phyloP scores from a whole-genome alignment of 2,329 filamentous ascomycete species.

The Daldinia eschscholtzii region DNA sequence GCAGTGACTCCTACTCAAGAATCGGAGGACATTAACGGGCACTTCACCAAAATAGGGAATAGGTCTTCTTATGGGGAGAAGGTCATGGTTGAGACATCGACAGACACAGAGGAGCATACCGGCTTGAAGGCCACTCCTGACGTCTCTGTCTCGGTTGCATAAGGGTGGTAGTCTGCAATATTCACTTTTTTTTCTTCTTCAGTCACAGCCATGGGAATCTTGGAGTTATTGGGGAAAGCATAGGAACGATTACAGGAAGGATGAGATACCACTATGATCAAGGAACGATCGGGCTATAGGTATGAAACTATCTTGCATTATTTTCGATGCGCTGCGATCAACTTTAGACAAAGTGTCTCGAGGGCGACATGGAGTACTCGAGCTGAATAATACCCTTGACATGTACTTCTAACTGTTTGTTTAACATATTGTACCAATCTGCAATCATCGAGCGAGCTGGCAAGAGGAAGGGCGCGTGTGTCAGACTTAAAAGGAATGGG shows the following conservation, averaged over 20 bases:
- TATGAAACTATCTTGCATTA: constrained; percentile 35
- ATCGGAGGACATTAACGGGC: constrained; percentile 12
- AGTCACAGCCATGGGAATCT: constrained; percentile 44
- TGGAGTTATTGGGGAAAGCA: constrained; percentile 43
- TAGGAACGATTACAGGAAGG: constrained; percentile 35
- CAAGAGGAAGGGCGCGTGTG: constrained; percentile 7
- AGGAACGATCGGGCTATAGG: constrained; percentile 44
- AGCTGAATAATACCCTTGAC: constrained; percentile 49
- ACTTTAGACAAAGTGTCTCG: constrained; percentile 36
- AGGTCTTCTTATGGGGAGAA: constrained; percentile 36
- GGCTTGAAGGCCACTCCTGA: constrained; percentile 34
- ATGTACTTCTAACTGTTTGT: constrained; percentile 46
- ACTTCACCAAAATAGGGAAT: constrained; percentile 31
- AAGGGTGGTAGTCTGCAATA: constrained; percentile 11
- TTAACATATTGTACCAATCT: constrained; percentile 49
- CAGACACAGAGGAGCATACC: constrained; percentile 32
- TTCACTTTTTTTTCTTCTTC: constrained; percentile 32
- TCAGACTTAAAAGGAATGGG: constrained; percentile 10
- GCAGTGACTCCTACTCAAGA: constrained; percentile 26
- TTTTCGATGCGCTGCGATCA: constrained; percentile 32
- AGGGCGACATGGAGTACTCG: constrained; percentile 26
- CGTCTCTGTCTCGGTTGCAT: constrained; percentile 44
- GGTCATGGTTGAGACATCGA: constrained; percentile 13
- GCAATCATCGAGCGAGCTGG: constrained; percentile 25
- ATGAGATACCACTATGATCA: constrained; percentile 47